A percentile compares a stretch with the other conserved stretches of the same genome.
phyloP scores from a whole-genome alignment of 441 rosid species.

The Croton laevigatus region DNA sequence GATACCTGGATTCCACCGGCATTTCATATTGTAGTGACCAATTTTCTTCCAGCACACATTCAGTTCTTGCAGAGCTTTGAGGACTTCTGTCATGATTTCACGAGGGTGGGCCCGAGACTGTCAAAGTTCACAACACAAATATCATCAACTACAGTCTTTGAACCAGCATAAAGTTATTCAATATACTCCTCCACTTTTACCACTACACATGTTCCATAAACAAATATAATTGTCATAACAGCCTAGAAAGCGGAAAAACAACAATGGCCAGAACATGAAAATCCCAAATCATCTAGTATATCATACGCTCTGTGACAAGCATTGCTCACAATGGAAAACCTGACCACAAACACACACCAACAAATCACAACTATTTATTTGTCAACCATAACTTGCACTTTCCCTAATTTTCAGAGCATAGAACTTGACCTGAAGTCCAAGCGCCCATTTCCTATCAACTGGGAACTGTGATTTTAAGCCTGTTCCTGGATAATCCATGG shows the following conservation, averaged over 20 bases:
- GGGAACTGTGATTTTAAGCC: slow-evolving; percentile 60
- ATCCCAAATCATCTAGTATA: not conserved
- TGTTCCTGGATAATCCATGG: slow-evolving; percentile 67
- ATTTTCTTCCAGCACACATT: slow-evolving; percentile 95
- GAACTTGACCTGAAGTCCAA: slow-evolving; percentile 88
- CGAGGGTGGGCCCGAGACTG: slow-evolving; percentile 97
- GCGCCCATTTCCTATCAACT: slow-evolving; percentile 93
- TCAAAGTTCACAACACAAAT: slow-evolving; percentile 22
- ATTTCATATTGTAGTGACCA: slow-evolving; percentile 97
- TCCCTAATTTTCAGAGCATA: slow-evolving; percentile 1
- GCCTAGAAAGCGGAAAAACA: not conserved
- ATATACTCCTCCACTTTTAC: slow-evolving; percentile 3
- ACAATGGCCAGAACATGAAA: not conserved
- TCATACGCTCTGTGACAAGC: not conserved
- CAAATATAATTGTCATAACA: not conserved
- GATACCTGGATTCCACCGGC: slow-evolving; percentile 82
- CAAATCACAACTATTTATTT: not conserved
- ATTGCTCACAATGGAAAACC: not conserved
- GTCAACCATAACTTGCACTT: not conserved
- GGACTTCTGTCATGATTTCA: slow-evolving; percentile 93
- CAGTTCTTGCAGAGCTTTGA: slow-evolving; percentile 85
- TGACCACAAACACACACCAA: not conserved
- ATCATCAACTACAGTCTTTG: not conserved
- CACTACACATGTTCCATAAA: not conserved
- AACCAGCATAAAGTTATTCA: not conserved